Evolutionary conservation across 495 filamentous ascomycete genomes (phyloP), one percentile per base, ranked within the genome.

Genomic region (Aspergillus bridgeri): DNA sequence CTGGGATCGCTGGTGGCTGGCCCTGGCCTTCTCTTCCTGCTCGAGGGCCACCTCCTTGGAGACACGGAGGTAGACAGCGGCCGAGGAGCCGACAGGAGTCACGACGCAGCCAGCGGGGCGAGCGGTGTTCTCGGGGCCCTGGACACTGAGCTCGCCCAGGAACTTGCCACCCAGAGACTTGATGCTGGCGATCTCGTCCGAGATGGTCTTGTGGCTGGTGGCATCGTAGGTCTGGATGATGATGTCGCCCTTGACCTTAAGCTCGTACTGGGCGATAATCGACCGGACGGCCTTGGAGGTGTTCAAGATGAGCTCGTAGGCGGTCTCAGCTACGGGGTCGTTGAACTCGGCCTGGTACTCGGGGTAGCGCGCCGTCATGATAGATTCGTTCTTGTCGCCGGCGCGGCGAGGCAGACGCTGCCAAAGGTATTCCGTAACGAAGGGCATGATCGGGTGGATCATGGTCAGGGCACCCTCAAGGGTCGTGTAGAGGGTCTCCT

Each of bases 381-480:
- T 88, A 1, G 86, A 85, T 29, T 76, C 71, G 5, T 85, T 88
- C 54, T 75, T 72, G 65, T 90, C 88, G 13, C 74, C 77, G 27
- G 78, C 78, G 50, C 84, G 75, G 53, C 83, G 81, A 23, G 89
- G 89, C 5, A 93, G 81, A 24, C 89, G 83, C 69, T 91, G 89
- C 89, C 89, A 91, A 33, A 92, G 69, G 60, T 92, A 81, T 70
- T 91, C 87, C 2, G 86, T 89, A 53, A 92, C 70, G 77, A 86
- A 92, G 25, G 89, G 89, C 86, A 91, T 87, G 77, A 90, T 87
- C 3, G 89, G 89, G 66, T 90, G 86, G 54, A 90, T 81, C 67
- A 91, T 65, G 25, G 75, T 76, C 54, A 93, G 69, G 21, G 81
- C 87, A 42, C 77, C 82, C 64, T 92, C 89, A 6, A 92, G 75